Conservation (phyloP, 2,329 filamentous ascomycete genomes). For the Aspergillus sclerotialis region DNA sequence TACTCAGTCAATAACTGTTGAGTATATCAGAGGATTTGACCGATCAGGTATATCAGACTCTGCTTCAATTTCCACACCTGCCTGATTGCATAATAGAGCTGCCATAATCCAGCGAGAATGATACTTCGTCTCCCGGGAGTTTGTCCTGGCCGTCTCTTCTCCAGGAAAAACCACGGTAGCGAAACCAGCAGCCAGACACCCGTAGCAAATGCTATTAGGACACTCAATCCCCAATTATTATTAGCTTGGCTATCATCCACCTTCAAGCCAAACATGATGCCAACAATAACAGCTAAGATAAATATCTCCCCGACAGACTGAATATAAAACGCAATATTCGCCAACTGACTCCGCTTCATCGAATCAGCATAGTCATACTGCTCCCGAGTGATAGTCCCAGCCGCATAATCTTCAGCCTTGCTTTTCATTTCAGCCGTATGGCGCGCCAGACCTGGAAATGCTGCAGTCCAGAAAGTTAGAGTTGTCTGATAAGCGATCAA, state of each 20-base stretch:
- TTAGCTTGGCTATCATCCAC: slow-evolving; percentile 53
- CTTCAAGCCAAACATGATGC: slow-evolving; percentile 54
- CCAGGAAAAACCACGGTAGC: slow-evolving; percentile 60
- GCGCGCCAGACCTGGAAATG: slow-evolving; percentile 52
- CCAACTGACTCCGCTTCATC: slow-evolving; percentile 57
- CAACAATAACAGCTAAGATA: slow-evolving; percentile 59
- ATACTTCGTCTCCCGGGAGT: slow-evolving; percentile 40
- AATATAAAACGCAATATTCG: slow-evolving; percentile 58
- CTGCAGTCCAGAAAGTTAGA: slow-evolving; percentile 63
- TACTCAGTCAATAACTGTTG: too few relatives aligned
- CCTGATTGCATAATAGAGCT: slow-evolving; percentile 50
- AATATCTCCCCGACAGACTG: slow-evolving; percentile 57
- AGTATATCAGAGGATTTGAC: too few relatives aligned
- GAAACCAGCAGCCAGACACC: slow-evolving; percentile 59
- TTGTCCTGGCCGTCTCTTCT: slow-evolving; percentile 58
- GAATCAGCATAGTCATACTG: slow-evolving; percentile 57
- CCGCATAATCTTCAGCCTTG: slow-evolving; percentile 43
- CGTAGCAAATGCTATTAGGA: slow-evolving; percentile 59
- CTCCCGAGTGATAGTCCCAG: slow-evolving; percentile 48
- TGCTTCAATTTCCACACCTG: slow-evolving; percentile 61
- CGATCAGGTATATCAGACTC: slow-evolving; percentile 58
- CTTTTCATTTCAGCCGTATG: slow-evolving; percentile 47
- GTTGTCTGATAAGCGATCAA: slow-evolving; percentile 61
- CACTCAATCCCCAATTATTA: slow-evolving; percentile 61
- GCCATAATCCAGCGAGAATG: slow-evolving; percentile 55